Conservation (phyloP, 306 rosid species). For the Rubus idaeus region DNA sequence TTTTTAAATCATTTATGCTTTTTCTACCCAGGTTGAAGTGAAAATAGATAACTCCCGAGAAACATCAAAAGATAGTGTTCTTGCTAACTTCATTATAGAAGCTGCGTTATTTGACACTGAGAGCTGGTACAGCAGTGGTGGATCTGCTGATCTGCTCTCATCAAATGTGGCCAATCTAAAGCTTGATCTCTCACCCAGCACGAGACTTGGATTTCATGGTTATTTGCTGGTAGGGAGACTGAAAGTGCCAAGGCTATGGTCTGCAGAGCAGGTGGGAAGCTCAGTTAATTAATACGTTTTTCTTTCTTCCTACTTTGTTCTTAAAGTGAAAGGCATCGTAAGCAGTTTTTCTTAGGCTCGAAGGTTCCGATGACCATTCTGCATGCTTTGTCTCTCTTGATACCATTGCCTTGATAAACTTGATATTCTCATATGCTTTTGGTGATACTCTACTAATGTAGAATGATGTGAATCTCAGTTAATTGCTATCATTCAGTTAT, state of each 20-base stretch:
- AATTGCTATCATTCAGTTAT: too few relatives aligned
- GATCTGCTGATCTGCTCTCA: conserved; percentile 56
- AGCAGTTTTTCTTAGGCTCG: not conserved
- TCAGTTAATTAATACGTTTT: conserved; percentile 7
- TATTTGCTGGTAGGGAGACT: conserved; percentile 67
- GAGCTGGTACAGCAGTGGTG: conserved; percentile 55
- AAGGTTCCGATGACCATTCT: too few relatives aligned
- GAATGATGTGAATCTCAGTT: too few relatives aligned
- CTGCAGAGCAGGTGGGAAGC: conserved; percentile 79
- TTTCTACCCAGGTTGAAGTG: conserved; percentile 71
- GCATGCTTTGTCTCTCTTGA: too few relatives aligned
- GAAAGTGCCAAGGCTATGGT: conserved; percentile 80
- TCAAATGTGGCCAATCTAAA: conserved; percentile 62
- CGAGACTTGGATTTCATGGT: conserved; percentile 62
- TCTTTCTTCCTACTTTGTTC: not conserved
- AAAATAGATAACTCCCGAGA: conserved; percentile 71
- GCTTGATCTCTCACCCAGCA: conserved; percentile 40
- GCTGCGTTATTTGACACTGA: conserved; percentile 66
- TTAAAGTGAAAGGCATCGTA: not conserved
- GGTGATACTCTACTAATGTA: too few relatives aligned
- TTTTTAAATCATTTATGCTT: conserved; percentile 12
- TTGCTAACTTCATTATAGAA: conserved; percentile 58
- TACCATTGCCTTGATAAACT: too few relatives aligned
- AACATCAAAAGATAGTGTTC: conserved; percentile 55
- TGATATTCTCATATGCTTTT: too few relatives aligned